Evolutionary conservation across 2,329 filamentous ascomycete species (phyloP).

Genomic region (Pseudocercospora eumusae): DNA sequence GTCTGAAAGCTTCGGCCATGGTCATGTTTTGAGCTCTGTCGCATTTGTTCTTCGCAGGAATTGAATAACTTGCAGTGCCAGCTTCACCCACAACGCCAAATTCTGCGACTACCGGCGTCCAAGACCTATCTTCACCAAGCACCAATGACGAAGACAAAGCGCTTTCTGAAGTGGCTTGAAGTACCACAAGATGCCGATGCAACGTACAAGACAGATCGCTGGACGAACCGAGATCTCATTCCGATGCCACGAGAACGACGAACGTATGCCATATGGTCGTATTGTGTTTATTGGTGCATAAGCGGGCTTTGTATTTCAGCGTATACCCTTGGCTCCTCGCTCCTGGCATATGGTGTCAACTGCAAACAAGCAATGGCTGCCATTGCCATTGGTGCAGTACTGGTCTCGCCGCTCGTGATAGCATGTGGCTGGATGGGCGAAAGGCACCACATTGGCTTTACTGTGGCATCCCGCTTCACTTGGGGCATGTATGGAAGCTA

Average conservation of each 20-base stretch:
- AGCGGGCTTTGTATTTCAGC: constrained; percentile 10
- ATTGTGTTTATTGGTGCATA: constrained; percentile 10
- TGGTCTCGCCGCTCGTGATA: constrained; percentile 8
- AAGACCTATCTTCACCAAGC: background rate
- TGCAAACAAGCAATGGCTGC: constrained; percentile 11
- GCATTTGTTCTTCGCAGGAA: background rate
- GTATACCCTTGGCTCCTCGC: constrained; percentile 5
- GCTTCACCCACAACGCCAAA: background rate
- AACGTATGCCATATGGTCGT: constrained; percentile 11
- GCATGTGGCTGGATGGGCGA: constrained; percentile 10
- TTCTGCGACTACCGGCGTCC: background rate
- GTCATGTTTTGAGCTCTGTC: background rate
- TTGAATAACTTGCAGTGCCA: background rate
- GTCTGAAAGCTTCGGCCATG: background rate
- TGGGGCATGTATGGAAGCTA: constrained; percentile 13
- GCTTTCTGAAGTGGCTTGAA: constrained; percentile 10
- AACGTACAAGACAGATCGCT: constrained; percentile 5
- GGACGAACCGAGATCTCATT: constrained; percentile 9
- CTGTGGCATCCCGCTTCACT: constrained; percentile 5
- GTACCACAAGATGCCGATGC: constrained; percentile 8
- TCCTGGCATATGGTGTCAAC: constrained; percentile 9
- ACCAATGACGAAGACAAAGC: background rate
- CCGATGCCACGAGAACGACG: constrained; percentile 7
- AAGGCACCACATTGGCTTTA: constrained; percentile 6
- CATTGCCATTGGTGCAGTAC: constrained; percentile 5